Evolutionary conservation across 2,329 filamentous ascomycete species (phyloP).

Genomic region (Penicillium sclerotiorum): DNA sequence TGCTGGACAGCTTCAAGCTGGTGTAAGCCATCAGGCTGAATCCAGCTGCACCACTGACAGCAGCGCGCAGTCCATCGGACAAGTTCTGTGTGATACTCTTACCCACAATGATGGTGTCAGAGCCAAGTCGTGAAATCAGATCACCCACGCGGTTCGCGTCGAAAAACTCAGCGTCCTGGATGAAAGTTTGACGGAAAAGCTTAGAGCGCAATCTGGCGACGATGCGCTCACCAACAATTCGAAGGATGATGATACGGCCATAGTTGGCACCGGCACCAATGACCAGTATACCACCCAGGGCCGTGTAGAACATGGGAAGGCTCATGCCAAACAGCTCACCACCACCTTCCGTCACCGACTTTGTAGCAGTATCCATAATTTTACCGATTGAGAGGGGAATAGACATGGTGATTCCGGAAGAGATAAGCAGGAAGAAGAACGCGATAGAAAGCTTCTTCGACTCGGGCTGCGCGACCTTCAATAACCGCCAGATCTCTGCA

Average conservation of each 20-base stretch:
- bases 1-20: constrained; percentile 83
- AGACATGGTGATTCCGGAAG: constrained; percentile 91
- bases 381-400: constrained; percentile 96
- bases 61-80: constrained; percentile 87
- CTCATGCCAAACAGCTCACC: constrained; percentile 78
- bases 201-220: constrained; percentile 86
- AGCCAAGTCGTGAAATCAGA: constrained; percentile 90
- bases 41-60: constrained; percentile 87
- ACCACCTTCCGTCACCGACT: constrained; percentile 65
- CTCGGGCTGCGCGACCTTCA: constrained; percentile 89
- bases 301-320: constrained; percentile 84
- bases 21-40: constrained; percentile 96
- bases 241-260: constrained; percentile 85
- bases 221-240: constrained; percentile 93
- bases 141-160: constrained; percentile 97
- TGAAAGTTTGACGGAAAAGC: constrained; percentile 86
- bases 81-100: constrained; percentile 98
- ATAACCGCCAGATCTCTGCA: constrained; percentile 78
- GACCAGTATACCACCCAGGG: constrained; percentile 73
- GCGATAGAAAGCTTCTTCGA: constrained; percentile 74
- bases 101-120: constrained; percentile 95
- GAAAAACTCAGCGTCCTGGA: constrained; percentile 99
- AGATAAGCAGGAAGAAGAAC: constrained; percentile 82
- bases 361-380: constrained; percentile 88
- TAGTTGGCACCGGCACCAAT: constrained; percentile 90